A percentile compares a stretch with the other conserved stretches of the same genome.
Conservation (phyloP, 495 filamentous ascomycete genomes). For the Penicillium fimorum region DNA sequence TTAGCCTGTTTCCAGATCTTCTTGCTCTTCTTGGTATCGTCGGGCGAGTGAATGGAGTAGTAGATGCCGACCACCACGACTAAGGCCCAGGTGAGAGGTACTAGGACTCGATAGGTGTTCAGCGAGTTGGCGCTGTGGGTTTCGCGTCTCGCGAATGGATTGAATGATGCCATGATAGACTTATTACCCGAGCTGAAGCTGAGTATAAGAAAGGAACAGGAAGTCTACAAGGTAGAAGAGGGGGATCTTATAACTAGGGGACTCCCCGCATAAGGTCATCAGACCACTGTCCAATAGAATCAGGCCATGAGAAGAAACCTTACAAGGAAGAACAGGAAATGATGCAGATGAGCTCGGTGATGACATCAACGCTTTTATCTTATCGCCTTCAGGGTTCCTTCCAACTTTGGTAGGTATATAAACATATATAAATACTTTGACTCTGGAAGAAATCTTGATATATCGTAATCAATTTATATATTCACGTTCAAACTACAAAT, state of each 20-base stretch:
- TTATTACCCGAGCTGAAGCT: neutral
- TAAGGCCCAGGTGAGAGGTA: conserved; percentile 68
- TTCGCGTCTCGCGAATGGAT: conserved; percentile 67
- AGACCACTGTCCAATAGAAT: neutral
- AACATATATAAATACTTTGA: neutral
- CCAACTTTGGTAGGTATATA: neutral
- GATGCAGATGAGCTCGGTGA: conserved; percentile 3
- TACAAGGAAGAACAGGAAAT: conserved; percentile 1
- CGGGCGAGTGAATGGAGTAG: conserved; percentile 62
- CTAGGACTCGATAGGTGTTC: conserved; percentile 63
- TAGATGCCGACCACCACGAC: conserved; percentile 65
- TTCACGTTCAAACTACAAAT: neutral
- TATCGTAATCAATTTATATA: neutral
- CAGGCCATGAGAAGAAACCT: neutral
- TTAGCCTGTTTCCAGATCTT: conserved; percentile 70
- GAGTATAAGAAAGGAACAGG: neutral
- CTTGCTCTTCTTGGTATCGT: conserved; percentile 55
- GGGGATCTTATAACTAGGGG: conserved; percentile 12
- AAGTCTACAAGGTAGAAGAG: conserved; percentile 4
- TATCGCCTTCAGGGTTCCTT: neutral
- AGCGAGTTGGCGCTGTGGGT: conserved; percentile 52
- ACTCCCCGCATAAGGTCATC: conserved; percentile 8
- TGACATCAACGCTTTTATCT: conserved; percentile 7
- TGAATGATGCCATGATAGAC: conserved; percentile 43
- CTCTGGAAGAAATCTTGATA: neutral